Percentiles rank a stretch among this genome's conserved stretches.
These are phyloP conservation scores for Rhodotorula sp. DNA, from an alignment of 1,284 basidiomycete genomes.

Conservation along the genomic window DNA sequence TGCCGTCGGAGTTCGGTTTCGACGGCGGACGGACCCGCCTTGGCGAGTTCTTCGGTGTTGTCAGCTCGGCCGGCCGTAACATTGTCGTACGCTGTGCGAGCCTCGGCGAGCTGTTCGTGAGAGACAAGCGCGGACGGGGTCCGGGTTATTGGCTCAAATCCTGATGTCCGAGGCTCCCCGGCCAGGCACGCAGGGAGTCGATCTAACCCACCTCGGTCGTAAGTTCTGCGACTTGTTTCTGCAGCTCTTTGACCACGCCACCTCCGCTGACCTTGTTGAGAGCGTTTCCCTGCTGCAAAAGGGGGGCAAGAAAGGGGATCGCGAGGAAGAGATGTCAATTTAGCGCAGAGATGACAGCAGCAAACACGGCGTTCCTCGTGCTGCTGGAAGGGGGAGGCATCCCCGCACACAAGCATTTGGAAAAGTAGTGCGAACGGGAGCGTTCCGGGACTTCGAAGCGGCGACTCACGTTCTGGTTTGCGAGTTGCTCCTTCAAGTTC, in stretches of 20 bases:
- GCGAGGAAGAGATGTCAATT: too few relatives aligned
- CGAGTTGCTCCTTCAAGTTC: neutral
- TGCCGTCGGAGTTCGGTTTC: neutral
- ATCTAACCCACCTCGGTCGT: neutral
- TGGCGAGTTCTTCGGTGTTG: neutral
- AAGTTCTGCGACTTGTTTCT: conserved; percentile 2
- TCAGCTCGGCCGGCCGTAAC: neutral
- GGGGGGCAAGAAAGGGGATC: neutral
- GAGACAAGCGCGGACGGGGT: neutral
- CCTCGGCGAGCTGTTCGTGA: neutral
- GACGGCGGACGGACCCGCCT: neutral
- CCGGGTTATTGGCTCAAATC: neutral
- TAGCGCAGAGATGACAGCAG: neutral
- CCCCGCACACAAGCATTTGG: neutral
- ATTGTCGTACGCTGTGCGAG: neutral
- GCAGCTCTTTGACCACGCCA: conserved; percentile 4
- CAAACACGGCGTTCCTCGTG: neutral
- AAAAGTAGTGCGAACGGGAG: neutral
- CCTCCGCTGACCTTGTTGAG: neutral
- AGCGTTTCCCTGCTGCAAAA: neutral
- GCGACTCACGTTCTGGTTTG: neutral
- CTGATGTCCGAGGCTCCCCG: neutral
- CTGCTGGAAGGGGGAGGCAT: neutral
- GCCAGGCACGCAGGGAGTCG: neutral
- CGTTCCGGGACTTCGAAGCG: neutral